Evolutionary conservation across 257 asterid species (phyloP).

Genomic region (Ajuga chamaepitys): DNA sequence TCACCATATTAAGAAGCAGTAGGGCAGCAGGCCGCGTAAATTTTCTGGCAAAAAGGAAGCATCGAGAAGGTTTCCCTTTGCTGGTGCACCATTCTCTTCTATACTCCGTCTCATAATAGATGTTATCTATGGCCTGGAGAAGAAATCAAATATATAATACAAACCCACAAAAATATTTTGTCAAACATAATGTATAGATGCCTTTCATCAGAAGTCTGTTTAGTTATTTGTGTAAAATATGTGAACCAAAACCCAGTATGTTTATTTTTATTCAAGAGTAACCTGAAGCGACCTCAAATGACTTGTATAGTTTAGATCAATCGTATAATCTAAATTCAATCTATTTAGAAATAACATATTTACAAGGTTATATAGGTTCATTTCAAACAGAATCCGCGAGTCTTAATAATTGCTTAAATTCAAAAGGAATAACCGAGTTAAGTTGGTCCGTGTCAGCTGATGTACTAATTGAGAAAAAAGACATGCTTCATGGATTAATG

Average conservation of each 20-base stretch:
- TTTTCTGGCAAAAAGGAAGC: conserved; percentile 93
- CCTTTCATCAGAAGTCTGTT: neutral
- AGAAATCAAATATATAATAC: neutral
- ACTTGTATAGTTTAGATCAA: neutral
- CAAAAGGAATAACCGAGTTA: too few species aligned
- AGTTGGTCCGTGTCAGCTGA: too few species aligned
- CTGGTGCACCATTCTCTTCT: conserved; percentile 98
- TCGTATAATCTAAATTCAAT: too few species aligned
- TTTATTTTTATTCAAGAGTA: neutral
- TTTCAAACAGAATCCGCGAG: too few species aligned
- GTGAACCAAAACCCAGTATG: neutral
- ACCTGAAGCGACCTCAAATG: neutral
- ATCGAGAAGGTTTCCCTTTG: conserved; percentile 80
- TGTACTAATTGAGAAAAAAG: too few species aligned
- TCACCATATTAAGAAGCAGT: conserved; percentile 76
- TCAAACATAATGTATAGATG: neutral
- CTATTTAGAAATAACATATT: too few species aligned
- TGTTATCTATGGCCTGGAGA: conserved; percentile 67
- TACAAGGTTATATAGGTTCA: too few species aligned
- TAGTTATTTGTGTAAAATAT: neutral
- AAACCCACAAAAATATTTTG: neutral
- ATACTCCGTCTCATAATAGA: conserved; percentile 79
- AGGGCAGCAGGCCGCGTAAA: conserved; percentile 89
- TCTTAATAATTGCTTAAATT: too few species aligned
- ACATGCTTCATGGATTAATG: too few species aligned